Base-by-base conservation (phyloP, 768 basidiomycete species). In the Gymnopilus dilepis region DNA sequence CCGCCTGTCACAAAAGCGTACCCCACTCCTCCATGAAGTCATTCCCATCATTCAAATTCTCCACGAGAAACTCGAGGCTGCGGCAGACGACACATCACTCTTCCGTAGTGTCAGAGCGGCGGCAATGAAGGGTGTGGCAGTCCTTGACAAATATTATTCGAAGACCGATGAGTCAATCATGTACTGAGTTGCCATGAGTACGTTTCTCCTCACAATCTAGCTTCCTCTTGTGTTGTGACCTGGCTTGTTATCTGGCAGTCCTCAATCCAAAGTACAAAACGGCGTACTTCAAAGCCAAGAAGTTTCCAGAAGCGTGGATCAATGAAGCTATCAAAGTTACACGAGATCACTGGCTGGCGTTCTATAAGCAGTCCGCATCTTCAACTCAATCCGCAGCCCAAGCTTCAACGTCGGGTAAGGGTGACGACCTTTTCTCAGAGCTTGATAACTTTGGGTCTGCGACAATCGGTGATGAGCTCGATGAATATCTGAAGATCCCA, bases 241-340 rank as follows among this genome's bases (percentile, higher is more conserved):
- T 21, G 24, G 11, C 8, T 12, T 4, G 3, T 47, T 15, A 28
- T 6, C 24, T 26, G 11, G 21, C 52, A 76, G 72, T 74, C 5
- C 63, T 75, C 24, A 69, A 73, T 66, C 73, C 74, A 0, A 13
- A 48, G 1, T 63, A 70, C 62, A 75, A 73, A 61, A 60, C 53
- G 12, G 26, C 52, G 0, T 76, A 77, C 45, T 74, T 75, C 48
- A 43, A 33, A 0, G 53, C 63, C 5, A 63, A 58, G 4, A 38
- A 38, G 22, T 74, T 72, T 72, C 48, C 54, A n/a, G 40, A 53
- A 1, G 70, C 61, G 2, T 77, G 74, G 75, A 76, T 76, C 51
- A n/a, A 54, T 2, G 62, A 51, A 8, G 74, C 73, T 0, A 33
- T 64, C 26, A 26, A 53, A 2, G 24, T 75, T 6, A 59, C 68